Percentiles rank a stretch among this genome's conserved stretches.
phyloP scores from a whole-genome alignment of 352 stramenopile species.

The Halophytophthora batemanensis region DNA sequence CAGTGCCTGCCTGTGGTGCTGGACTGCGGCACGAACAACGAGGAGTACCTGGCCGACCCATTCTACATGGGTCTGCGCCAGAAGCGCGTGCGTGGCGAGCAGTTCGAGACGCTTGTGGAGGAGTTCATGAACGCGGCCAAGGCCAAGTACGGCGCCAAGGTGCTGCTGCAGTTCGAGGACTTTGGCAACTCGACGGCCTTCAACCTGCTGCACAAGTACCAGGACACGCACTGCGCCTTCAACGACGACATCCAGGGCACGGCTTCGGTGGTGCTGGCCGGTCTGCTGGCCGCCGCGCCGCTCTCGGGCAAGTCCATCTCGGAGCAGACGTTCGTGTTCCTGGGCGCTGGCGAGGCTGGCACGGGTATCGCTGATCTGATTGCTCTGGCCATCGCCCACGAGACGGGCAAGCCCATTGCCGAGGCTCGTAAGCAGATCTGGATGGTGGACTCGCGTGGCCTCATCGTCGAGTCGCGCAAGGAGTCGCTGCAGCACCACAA shows the following conservation, averaged over 20 bases:
- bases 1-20: conserved; percentile 93
- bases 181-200: conserved; percentile 89
- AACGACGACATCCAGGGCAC: conserved; percentile 98
- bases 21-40: conserved; percentile 96
- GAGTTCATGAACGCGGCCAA: conserved; percentile 96
- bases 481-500: conserved; percentile 89
- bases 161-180: conserved; percentile 89
- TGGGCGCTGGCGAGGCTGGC: conserved; percentile 92
- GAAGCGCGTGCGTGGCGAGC: conserved; percentile 82
- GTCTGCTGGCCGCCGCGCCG: conserved; percentile 67
- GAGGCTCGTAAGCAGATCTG: conserved; percentile 91
- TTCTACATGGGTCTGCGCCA: conserved; percentile 94
- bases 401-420: conserved; percentile 82
- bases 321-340: conserved; percentile 95
- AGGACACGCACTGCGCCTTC: conserved; percentile 87
- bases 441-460: conserved; percentile 91
- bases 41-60: conserved; percentile 88
- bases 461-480: conserved; percentile 74
- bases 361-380: conserved; percentile 95
- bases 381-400: conserved; percentile 85
- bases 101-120: conserved; percentile 94
- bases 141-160: conserved; percentile 80
- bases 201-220: conserved; percentile 78
- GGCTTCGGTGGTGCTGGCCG: conserved; percentile 74
- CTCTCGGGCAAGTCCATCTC: conserved; percentile 78